phyloP scores from a whole-genome alignment of 345 rosid genomes.

The Euphorbia tirucalli region DNA sequence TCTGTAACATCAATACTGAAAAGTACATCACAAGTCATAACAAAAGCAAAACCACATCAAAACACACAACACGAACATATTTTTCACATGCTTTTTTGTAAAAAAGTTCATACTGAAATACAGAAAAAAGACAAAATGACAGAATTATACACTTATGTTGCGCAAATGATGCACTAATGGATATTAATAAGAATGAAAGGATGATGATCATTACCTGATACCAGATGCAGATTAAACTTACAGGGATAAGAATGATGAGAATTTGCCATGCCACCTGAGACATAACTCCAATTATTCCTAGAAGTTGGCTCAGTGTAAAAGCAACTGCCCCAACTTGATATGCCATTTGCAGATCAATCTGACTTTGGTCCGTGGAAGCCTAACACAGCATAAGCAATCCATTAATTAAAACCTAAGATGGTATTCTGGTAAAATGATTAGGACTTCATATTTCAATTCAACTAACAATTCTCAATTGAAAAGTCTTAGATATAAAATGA shows the following conservation, averaged over 20 bases:
- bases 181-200: not conserved
- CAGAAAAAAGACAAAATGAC: not conserved
- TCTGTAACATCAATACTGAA: not conserved
- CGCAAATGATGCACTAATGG: not conserved
- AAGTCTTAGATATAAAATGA: not conserved
- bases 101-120: not conserved
- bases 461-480: not conserved
- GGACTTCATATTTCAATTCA: not conserved
- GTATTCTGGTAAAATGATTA: not conserved
- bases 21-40: too few species aligned
- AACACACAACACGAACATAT: not conserved
- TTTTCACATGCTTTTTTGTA: not conserved
- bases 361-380: slow-evolving; percentile 84
- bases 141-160: not conserved
- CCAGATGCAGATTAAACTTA: slow-evolving; percentile 56
- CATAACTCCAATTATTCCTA: slow-evolving; percentile 67
- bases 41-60: not conserved
- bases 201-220: slow-evolving; percentile 57
- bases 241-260: slow-evolving; percentile 67
- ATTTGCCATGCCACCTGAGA: slow-evolving; percentile 85
- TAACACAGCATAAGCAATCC: slow-evolving; percentile 18
- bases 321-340: slow-evolving; percentile 43
- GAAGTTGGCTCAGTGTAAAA: slow-evolving; percentile 50
- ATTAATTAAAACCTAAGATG: not conserved
- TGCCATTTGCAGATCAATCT: slow-evolving; percentile 53